phyloP scores from a whole-genome alignment of 1,284 basidiomycete genomes.

The Hortiboletus rubellus region DNA sequence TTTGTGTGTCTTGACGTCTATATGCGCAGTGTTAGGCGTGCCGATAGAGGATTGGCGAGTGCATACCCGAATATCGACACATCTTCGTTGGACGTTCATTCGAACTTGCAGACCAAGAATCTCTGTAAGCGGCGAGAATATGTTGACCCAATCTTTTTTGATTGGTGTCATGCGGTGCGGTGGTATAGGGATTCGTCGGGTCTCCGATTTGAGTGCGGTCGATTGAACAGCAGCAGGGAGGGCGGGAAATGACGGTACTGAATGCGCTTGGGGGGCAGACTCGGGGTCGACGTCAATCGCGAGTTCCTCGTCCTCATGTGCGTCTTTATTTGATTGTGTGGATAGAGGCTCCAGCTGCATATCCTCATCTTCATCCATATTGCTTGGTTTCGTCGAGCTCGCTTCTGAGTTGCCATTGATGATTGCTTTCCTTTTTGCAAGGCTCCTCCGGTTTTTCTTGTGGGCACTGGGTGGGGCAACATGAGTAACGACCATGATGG shows the following conservation, averaged over 20 bases:
- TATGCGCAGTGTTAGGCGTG: constrained; percentile 3
- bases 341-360: constrained; percentile 33
- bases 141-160: constrained; percentile 96
- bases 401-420: constrained; percentile 20
- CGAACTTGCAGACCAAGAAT: constrained; percentile 92
- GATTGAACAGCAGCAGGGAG: constrained; percentile 56
- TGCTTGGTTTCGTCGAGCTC: constrained; percentile 6
- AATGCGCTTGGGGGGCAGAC: constrained; percentile 40
- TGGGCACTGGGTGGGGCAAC: constrained; percentile 34
- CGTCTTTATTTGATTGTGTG: not conserved
- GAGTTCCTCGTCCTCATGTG: constrained; percentile 55
- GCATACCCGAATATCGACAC: constrained; percentile 89
- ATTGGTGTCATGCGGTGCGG: constrained; percentile 97
- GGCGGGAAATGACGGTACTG: constrained; percentile 65
- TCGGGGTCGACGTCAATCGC: constrained; percentile 59
- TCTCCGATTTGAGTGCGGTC: constrained; percentile 71
- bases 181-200: constrained; percentile 84
- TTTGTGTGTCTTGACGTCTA: constrained; percentile 95
- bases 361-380: constrained; percentile 35
- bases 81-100: constrained; percentile 90
- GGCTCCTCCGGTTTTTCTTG: constrained; percentile 59
- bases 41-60: not conserved
- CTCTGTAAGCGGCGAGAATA: constrained; percentile 96
- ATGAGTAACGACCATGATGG: constrained; percentile 58
- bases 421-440: constrained; percentile 46